Evolutionary conservation across 1,284 basidiomycete genomes (phyloP), one percentile per base, ranked within the genome.

Genomic region (Entoloma clypeatum): DNA sequence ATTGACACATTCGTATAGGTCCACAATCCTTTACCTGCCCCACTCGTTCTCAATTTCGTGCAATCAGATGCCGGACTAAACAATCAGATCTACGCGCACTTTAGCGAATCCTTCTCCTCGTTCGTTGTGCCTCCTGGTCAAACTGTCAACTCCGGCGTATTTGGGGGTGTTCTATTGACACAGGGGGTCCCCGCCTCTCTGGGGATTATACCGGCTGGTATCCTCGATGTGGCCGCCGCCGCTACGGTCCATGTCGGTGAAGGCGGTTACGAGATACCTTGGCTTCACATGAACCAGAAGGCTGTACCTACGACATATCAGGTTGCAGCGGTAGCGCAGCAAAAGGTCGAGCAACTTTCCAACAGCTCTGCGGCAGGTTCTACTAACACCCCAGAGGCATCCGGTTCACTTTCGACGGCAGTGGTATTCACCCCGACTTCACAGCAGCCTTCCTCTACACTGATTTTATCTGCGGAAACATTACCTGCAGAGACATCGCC

Each of bases 71-170:
- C 68, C 1, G 65, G 72, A 1, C 60, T 81, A 3, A 57, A 75
- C 27, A 77, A 76, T 4, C 55, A 63, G 28, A 70, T 65, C 1
- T 85, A 70, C 48, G 79, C 82, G 2, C 70, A 71, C 47, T 82
- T 85, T 55, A 64, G 66, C 17, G 70, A 75, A 44, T 31, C 63
- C 1, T 82, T 83, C 57, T 60, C 64, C 18, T 64, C 56, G 48
- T 81, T 81, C 44, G 64, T 76, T 27, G 62, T 85, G 16, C 79
- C 79, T 0, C 65, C 80, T 0, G 69, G 72, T 11, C 58, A 72
- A 43, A 77, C 74, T 0, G 74, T 71, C 32, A 81, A 79, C 52
- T 77, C 74, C 24, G 78, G 77, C 3, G 58, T 55, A 2, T 70
- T 84, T 41, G 55, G 58, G 1, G 71, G 81, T 34, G 81, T 85